Base-by-base conservation (phyloP, 2,329 filamentous ascomycete genomes). In the Chaetomiaceae sp. region DNA sequence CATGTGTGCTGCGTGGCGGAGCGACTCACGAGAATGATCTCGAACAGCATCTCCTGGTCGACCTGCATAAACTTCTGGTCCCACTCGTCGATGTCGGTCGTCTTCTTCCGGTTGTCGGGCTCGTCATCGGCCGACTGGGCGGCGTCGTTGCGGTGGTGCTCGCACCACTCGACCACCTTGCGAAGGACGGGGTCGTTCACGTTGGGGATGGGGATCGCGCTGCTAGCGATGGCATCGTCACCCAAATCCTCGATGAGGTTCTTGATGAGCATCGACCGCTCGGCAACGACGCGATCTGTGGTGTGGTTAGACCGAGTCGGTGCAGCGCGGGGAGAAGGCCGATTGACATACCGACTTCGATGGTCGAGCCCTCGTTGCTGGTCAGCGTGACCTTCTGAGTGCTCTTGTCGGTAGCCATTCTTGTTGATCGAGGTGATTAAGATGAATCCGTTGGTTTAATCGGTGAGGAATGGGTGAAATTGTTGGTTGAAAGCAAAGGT, bases 41-140 rank as follows among this genome's bases (percentile, higher is more conserved):
- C 94, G 63, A 99, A 99, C 1, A 99, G 83, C 94, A 99, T 97
- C 75, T 99, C 94, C 69, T 99, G 94, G 71, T 99, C 94, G 17
- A 99, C 94, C 74, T 97, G 92, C 94, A 99, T 97, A 73, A 97
- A 99, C 76, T 99, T 99, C 73, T 97, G 92, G 65, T 99, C 94
- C 94, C 94, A 99, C 74, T 99, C 94, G 56, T 97, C 94, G 62
- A 99, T 99, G 65, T 99, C 94, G 43, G 94, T 97, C 1, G 91
- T 96, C 83, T 96, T 96, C 81, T 96, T 96, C 64, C 94, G 89
- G 47, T 86, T 91, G 66, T 97, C 92, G 58, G 88, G 87, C 65
- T 99, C 91, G 56, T 96, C 94, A 59, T 97, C 92, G 65, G 84
- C 83, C 50, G 85, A 79, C 59, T 84, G 81, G n/a, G 84, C 79